A percentile compares a stretch with the other conserved stretches of the same genome.
phyloP scores from a whole-genome alignment of 306 rosid genomes.

The Begonia masoniana region DNA sequence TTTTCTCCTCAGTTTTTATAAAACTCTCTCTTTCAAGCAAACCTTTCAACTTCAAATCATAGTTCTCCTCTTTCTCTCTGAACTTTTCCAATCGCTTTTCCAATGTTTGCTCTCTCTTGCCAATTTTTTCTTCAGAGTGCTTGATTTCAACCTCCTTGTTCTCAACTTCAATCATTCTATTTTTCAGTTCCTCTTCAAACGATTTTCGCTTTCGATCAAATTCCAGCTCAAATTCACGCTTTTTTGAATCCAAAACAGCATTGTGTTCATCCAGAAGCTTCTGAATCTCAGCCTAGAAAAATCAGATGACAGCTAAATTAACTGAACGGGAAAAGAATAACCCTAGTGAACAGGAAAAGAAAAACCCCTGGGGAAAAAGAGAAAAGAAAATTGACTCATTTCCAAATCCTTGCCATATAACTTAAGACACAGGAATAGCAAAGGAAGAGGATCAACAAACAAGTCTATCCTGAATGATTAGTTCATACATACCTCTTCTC shows the following conservation, averaged over 20 bases:
- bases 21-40: constrained; percentile 68
- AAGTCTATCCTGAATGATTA: background rate
- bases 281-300: constrained; percentile 61
- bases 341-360: background rate
- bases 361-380: background rate
- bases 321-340: too few species aligned
- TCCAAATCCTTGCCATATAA: too few species aligned
- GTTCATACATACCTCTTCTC: constrained; percentile 52
- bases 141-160: constrained; percentile 76
- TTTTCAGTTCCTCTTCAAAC: constrained; percentile 58
- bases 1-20: constrained; percentile 52
- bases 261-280: constrained; percentile 74
- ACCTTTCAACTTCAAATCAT: constrained; percentile 57
- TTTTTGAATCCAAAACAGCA: constrained; percentile 48
- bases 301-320: constrained; percentile 7
- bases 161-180: constrained; percentile 55
- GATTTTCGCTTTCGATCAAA: constrained; percentile 66
- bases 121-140: constrained; percentile 77
- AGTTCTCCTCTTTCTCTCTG: constrained; percentile 81
- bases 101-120: constrained; percentile 70
- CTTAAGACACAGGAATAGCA: too few species aligned
- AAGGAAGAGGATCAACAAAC: too few species aligned
- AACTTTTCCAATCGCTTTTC: constrained; percentile 75
- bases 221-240: constrained; percentile 67
- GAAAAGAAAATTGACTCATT: background rate